Evolutionary conservation across 1,284 basidiomycete species (phyloP), one percentile per base, ranked within the genome.

Genomic region (Mycena citricolor): DNA sequence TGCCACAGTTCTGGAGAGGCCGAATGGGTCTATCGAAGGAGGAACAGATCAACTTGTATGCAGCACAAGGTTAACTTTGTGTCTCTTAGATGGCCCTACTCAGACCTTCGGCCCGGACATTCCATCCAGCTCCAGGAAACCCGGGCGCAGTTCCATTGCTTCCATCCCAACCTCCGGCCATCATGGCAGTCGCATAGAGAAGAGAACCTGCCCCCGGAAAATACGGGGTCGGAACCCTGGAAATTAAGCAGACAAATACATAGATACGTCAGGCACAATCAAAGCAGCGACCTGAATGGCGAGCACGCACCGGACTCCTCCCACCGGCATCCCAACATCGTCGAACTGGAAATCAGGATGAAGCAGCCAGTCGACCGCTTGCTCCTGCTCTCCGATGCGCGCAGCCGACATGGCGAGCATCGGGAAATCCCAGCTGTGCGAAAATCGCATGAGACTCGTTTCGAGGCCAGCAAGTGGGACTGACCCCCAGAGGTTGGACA

Each of bases 1-100:
- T 65, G 28, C 67, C 64, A 10, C 43, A 56, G 1, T 70, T 77
- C 55, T 91, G 87, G 86, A 73, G 90, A 45, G 90, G 90, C 3
- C 70, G 87, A 14, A 86, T 86, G 74, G 86, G 87, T 0, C 59
- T 87, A 17, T 68, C 69, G 23, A 83, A 80, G 57, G 76, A 76
- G 5, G 75, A 82, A 45, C 86, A 90, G 61, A 57, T 74, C 26
- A 66, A 45, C 28, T 11, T 29, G 14, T 33, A 44, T 14, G 33
- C 39, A 28, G 26, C 21, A 40, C 5, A 13, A 12, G 22, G 16
- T 19, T 22, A 16, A 35, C 20, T 8, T 13, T 8, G 3, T 22
- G 4, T 1, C 20, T 25, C 12, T 60, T 58, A 76, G 43, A 76
- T 46, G 16, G 70, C 67, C 35, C 56, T 64, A 35, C 59, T 66